Percentiles rank a stretch among this genome's conserved stretches.
phyloP scores from a whole-genome alignment of 345 rosid genomes.

The Passiflora organensis region DNA sequence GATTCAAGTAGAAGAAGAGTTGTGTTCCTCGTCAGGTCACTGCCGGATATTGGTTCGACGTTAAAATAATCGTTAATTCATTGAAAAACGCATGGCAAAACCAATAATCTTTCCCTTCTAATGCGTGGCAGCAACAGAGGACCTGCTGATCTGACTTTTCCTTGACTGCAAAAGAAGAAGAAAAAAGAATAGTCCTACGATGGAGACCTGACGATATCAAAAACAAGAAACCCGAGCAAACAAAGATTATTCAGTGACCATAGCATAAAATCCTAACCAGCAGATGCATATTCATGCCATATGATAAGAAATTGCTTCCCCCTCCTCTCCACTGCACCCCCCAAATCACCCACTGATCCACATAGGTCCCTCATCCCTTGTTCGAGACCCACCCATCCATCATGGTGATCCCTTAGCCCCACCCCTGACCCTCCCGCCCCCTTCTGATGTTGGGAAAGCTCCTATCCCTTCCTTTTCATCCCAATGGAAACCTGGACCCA shows the following conservation, averaged over 20 bases:
- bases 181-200: conserved; percentile 32
- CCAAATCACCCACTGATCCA: conserved; percentile 16
- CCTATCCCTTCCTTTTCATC: too few species aligned
- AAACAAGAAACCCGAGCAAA: conserved; percentile 22
- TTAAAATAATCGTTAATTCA: conserved; percentile 3
- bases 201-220: conserved; percentile 46
- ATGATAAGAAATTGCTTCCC: too few species aligned
- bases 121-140: conserved; percentile 15
- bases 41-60: conserved; percentile 22
- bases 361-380: too few species aligned
- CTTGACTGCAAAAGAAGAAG: conserved; percentile 45
- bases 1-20: conserved; percentile 22
- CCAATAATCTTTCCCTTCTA: not conserved
- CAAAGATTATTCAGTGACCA: conserved; percentile 13
- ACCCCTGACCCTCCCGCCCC: too few species aligned
- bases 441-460: too few species aligned
- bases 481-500: too few species aligned
- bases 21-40: conserved; percentile 31
- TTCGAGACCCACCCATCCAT: too few species aligned
- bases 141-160: conserved; percentile 27
- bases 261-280: conserved; percentile 22
- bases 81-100: conserved; percentile 2
- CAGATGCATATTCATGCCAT: conserved; percentile 22
- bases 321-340: too few species aligned
- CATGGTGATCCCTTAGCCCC: too few species aligned